These are phyloP conservation scores for Candida piceae DNA, from an alignment of 805 yeast species.

Conservation along the genomic window DNA sequence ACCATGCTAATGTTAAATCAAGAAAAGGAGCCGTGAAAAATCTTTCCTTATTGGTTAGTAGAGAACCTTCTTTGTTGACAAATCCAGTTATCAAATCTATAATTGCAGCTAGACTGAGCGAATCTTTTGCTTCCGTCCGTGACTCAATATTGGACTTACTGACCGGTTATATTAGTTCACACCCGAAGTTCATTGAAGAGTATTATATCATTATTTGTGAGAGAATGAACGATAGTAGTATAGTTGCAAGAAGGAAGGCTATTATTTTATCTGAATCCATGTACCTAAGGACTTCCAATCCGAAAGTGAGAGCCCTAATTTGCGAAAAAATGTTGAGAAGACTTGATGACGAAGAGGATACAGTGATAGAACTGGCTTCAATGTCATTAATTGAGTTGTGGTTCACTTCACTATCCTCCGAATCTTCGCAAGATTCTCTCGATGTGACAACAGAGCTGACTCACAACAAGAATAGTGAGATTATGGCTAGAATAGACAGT, in stretches of 20 bases:
- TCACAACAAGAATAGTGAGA: constrained; percentile 2
- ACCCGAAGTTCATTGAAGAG: constrained; percentile 41
- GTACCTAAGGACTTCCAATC: constrained; percentile 33
- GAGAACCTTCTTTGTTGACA: constrained; percentile 47
- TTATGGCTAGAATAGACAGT: constrained; percentile 21
- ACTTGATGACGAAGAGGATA: constrained; percentile 68
- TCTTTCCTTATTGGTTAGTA: constrained; percentile 48
- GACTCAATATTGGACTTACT: constrained; percentile 73
- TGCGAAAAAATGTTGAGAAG: constrained; percentile 49
- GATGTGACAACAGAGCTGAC: neutral
- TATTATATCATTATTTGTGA: constrained; percentile 47
- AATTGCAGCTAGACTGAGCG: constrained; percentile 47
- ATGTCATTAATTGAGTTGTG: constrained; percentile 33
- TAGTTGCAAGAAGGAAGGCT: constrained; percentile 60
- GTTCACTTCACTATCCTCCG: constrained; percentile 21
- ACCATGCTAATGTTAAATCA: constrained; percentile 45
- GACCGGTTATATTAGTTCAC: constrained; percentile 38
- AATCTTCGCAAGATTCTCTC: neutral
- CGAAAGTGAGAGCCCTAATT: constrained; percentile 34
- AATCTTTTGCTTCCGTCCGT: constrained; percentile 65
- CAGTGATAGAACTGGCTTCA: constrained; percentile 40
- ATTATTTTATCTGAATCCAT: constrained; percentile 46
- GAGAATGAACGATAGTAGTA: constrained; percentile 52
- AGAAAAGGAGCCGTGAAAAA: constrained; percentile 64
- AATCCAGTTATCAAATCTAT: constrained; percentile 47